These are phyloP conservation scores for Phyllostachys edulis DNA, from an alignment of 176 grass and related monocot genomes.

Conservation along the genomic window DNA sequence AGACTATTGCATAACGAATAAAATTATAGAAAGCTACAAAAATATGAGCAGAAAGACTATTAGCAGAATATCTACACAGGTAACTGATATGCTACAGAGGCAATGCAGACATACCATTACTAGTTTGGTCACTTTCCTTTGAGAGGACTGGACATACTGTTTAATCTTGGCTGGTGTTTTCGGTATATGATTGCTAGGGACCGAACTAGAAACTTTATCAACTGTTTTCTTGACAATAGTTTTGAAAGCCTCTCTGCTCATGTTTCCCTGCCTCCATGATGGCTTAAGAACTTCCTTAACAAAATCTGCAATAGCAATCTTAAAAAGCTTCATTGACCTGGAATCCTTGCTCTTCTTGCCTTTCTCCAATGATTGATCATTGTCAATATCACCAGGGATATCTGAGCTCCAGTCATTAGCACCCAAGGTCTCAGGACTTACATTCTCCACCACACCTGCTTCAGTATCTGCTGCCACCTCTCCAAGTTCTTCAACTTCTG, in stretches of 20 bases:
- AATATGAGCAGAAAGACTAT: constrained; percentile 35
- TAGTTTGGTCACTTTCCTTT: constrained; percentile 92
- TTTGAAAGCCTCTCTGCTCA: constrained; percentile 96
- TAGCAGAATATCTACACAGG: constrained; percentile 27
- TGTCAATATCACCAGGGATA: constrained; percentile 59
- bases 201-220: constrained; percentile 85
- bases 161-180: constrained; percentile 84
- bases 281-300: constrained; percentile 97
- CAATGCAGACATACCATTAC: constrained; percentile 81
- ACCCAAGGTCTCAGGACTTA: constrained; percentile 69
- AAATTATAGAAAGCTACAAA: constrained; percentile 19
- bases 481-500: constrained; percentile 73
- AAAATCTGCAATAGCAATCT: constrained; percentile 86
- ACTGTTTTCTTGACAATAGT: constrained; percentile 97
- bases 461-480: constrained; percentile 79
- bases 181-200: constrained; percentile 75
- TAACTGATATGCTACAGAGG: constrained; percentile 19
- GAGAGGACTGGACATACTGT: constrained; percentile 79
- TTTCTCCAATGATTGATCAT: constrained; percentile 60
- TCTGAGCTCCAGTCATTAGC: constrained; percentile 58
- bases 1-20: not conserved
- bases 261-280: constrained; percentile 94
- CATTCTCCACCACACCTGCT: constrained; percentile 74
- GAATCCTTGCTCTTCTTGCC: constrained; percentile 67
- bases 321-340: constrained; percentile 88